Base-by-base conservation (phyloP, 2,329 filamentous ascomycete genomes). In the Chlorencoelia australis region DNA sequence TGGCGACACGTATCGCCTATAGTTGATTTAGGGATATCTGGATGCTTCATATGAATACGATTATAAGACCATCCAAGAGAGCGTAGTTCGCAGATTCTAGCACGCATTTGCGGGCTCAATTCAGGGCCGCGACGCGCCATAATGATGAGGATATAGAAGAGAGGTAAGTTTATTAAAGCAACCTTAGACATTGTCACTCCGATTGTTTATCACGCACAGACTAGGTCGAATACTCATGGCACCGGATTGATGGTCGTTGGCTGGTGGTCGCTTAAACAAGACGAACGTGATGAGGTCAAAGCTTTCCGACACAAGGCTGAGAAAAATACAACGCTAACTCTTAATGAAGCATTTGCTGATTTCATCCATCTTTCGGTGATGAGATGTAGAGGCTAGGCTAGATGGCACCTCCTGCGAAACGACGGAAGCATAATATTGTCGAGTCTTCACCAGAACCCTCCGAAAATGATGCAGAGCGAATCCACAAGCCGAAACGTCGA, bases 381-480 rank as follows among this genome's bases (percentile, higher is more conserved):
- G n/a, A n/a, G n/a, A n/a, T n/a, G n/a, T n/a, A n/a, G n/a, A n/a
- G n/a, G n/a, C n/a, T n/a, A n/a, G n/a, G n/a, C n/a, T n/a, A n/a
- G n/a, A 57, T 58, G 55, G 54, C 55, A 40, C 54, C 55, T 39
- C 54, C 56, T 39, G 43, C 51, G 26, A 59, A 57, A 38, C 50
- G 74, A 56, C 69, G 68, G 48, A 72, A 66, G 64, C 69, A 68
- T 48, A 75, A 71, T 55, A 59, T 70, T 50, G 57, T 74, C 27
- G 45, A 46, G 9, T 51, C 50, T 11, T 49, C 53, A 28, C 41
- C 45, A 11, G 38, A 35, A 24, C 62, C 66, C 44, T 64, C 64
- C 29, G 68, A 69, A 35, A 65, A 70, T 44, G 67, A 72, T 45
- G 65, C 70, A 45, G 59, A 62, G 20, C 13, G 21, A 18, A 13